Evolutionary conservation across 1,139 yeast species (phyloP), one percentile per base, ranked within the genome.

Genomic region (Debaryomyces fabryi): DNA sequence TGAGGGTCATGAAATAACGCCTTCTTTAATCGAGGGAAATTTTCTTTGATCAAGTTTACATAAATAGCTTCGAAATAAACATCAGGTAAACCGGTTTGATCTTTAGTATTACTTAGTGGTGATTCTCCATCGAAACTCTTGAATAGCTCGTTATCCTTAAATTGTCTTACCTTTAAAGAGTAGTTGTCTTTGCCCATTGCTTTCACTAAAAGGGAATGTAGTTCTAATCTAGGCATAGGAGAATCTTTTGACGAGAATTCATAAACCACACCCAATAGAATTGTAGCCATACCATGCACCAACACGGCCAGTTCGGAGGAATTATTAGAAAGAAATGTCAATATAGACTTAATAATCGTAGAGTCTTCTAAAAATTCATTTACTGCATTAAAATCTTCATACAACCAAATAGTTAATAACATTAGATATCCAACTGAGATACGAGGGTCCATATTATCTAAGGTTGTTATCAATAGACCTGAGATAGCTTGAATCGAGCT

Each of bases 171-270:
- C 55, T 86, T 85, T 42, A 88, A 74, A 1, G 86, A 77, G 58
- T 89, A 91, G 52, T 88, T 88, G 55, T 91, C 96, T 46, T 82
- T 78, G 0, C 98, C 97, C 44, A 93, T 72, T n/a, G 85, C 76
- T 51, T 83, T 86, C 2, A 78, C 72, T 30, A 95, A 69, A 39
- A 89, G 68, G 1, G 81, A 68, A 59, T 85, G 84, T 36, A 89
- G 71, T n/a, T 83, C 86, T 1, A 66, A 62, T 57, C 97, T 78
- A 0, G 89, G 59, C 10, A 88, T 68, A 0, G 97, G 92, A 0
- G 97, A 88, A 2, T 74, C 71, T 45, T 78, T 76, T 2, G 90
- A 74, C 4, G 95, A 84, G 61, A 92, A 93, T 54, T 92, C 97
- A 61, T 89, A 95, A 0, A 84, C 76, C 1, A 88, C 76, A 21